phyloP scores from a whole-genome alignment of 2,329 filamentous ascomycete species.

The Trichoderma semiorbis region DNA sequence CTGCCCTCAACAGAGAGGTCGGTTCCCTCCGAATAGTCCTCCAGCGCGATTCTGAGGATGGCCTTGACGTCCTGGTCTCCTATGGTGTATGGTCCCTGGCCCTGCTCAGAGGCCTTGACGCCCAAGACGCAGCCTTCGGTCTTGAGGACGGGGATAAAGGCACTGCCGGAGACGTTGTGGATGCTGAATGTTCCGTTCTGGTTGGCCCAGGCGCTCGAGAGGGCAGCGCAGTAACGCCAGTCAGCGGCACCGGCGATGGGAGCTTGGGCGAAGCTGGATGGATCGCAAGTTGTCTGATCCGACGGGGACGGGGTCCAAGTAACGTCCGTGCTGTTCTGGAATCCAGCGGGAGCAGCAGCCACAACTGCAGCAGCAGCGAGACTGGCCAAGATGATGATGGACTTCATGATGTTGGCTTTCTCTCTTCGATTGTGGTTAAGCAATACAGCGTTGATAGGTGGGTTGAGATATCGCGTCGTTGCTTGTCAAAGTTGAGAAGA shows the following conservation, averaged over 20 bases:
- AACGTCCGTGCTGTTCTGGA: constrained; percentile 22
- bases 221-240: constrained; percentile 31
- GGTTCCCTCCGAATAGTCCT: constrained; percentile 22
- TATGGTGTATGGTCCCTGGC: constrained; percentile 23
- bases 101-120: constrained; percentile 24
- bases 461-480: not conserved
- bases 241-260: constrained; percentile 26
- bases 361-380: not conserved
- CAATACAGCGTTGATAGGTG: not conserved
- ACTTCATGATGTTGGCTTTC: not conserved
- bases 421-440: not conserved
- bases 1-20: constrained; percentile 23
- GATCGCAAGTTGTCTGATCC: constrained; percentile 28
- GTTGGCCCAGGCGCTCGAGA: constrained; percentile 30
- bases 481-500: not conserved
- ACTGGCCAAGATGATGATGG: not conserved
- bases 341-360: constrained; percentile 9
- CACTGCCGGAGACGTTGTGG: constrained; percentile 17
- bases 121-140: constrained; percentile 27
- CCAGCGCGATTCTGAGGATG: constrained; percentile 24
- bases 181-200: constrained; percentile 33
- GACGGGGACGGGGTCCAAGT: constrained; percentile 27
- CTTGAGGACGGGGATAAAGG: constrained; percentile 26
- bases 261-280: constrained; percentile 25
- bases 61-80: constrained; percentile 26